phyloP scores from a whole-genome alignment of 2,329 filamentous ascomycete species.

The Colletotrichum cuscutae region DNA sequence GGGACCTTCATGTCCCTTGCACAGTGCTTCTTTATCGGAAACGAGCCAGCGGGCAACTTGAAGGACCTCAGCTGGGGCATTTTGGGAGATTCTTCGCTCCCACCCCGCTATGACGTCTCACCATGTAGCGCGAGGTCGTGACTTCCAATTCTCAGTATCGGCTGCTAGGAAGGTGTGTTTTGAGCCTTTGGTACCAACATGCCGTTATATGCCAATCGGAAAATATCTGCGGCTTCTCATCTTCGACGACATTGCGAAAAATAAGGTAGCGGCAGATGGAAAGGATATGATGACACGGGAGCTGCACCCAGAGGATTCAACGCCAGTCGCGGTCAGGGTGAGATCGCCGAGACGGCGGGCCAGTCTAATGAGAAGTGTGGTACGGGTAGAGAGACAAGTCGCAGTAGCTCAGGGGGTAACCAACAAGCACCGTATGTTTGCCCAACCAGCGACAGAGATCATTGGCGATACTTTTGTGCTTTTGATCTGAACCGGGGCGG shows the following conservation, averaged over 20 bases:
- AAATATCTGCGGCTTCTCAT: not conserved
- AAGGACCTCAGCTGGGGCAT: not conserved
- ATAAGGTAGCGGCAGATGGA: not conserved
- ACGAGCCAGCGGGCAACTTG: slow-evolving; percentile 4
- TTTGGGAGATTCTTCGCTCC: not conserved
- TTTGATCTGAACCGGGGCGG: not conserved
- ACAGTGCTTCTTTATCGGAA: slow-evolving; percentile 27
- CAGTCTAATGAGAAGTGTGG: not conserved
- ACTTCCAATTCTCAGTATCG: not conserved
- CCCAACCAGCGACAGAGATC: slow-evolving; percentile 4
- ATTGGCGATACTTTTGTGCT: too few relatives aligned
- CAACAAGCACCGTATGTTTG: not conserved
- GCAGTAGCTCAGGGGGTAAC: not conserved
- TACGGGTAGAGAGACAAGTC: not conserved
- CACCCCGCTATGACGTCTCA: slow-evolving; percentile 29
- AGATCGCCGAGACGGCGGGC: not conserved
- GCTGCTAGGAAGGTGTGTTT: not conserved
- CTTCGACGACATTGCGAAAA: not conserved
- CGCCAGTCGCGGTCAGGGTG: not conserved
- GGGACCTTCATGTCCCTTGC: slow-evolving; percentile 12
- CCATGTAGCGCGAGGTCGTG: not conserved
- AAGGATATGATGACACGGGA: not conserved
- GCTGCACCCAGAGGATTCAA: not conserved
- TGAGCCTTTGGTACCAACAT: not conserved
- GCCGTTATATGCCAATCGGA: not conserved